Base-by-base conservation (phyloP, 1,284 basidiomycete genomes). In the Pseudozyma sp. region DNA sequence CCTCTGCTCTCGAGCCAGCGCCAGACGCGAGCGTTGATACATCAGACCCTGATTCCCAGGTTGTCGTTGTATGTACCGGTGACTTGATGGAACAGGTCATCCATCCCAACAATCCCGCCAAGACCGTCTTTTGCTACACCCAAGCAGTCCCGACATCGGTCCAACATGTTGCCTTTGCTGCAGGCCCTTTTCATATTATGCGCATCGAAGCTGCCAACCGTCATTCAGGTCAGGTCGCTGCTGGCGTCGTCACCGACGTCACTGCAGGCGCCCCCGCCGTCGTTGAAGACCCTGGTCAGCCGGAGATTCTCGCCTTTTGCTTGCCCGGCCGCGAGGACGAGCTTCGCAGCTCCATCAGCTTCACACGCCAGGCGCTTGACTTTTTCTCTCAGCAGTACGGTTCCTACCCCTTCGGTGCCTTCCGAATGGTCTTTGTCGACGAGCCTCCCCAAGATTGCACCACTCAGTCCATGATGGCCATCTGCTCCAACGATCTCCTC, bases 341-440 rank as follows among this genome's bases (percentile, higher is more conserved):
- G 39, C 87, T 91, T 78, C 86, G 88, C 14, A 90, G 85, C 54
- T 86, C 94, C 24, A 91, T 92, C 3, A 87, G 90, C 7, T 92
- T 92, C 83, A 88, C 97, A 66, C 90, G 94, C 40, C 89, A 91
- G 29, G 93, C 95, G 7, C 94, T 99, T 91, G 90, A 89, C 76
- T 97, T 93, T 85, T 97, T 93, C 85, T 90, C 91, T 17, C 90
- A 91, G 24, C 94, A 97, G 83, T 97, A 92, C 79, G 96, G 95
- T 33, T 96, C 94, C 3, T 99, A 97, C 84, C 97, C 97, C 0
- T 99, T 95, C 84, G 79, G 76, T 39, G 96, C 95, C 43, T 94
- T 93, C 88, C 97, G 97, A 82, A 85, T 97, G 65, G 92, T 96
- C n/a, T 97, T 97, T 80, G 93, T 99, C 61, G 93, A 97, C 63